phyloP scores from a whole-genome alignment of 2,329 filamentous ascomycete genomes.

The Nothopassalora personata region DNA sequence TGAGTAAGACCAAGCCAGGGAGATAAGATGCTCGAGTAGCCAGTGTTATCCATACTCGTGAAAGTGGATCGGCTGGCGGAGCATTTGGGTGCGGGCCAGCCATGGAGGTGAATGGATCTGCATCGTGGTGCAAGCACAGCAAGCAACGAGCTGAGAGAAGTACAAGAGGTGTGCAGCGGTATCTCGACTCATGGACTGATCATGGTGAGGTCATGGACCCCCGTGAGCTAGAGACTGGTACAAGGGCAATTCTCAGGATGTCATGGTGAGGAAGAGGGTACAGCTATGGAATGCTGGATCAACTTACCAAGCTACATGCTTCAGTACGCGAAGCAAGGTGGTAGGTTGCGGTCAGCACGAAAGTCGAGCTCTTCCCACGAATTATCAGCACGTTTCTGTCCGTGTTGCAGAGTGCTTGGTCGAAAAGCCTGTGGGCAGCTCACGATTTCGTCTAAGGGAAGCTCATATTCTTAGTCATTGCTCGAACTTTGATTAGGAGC shows the following conservation, averaged over 20 bases:
- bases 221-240: background rate
- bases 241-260: background rate
- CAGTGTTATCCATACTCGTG: conserved; percentile 35
- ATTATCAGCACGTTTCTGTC: background rate
- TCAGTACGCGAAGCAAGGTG: background rate
- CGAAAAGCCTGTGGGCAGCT: too few relatives aligned
- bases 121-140: background rate
- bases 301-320: background rate
- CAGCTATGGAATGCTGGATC: background rate
- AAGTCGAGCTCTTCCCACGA: background rate
- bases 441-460: too few relatives aligned
- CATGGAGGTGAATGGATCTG: background rate
- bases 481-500: too few relatives aligned
- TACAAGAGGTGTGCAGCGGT: background rate
- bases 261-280: background rate
- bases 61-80: conserved; percentile 8
- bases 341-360: background rate
- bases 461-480: too few relatives aligned
- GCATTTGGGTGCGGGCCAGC: conserved; percentile 10
- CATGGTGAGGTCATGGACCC: background rate
- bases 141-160: background rate
- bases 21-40: conserved; percentile 50
- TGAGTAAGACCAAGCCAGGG: conserved; percentile 48
- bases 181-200: background rate
- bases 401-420: background rate